Conservation (phyloP, 192 early-diverging fungal species). For the Coemansia erecta region DNA sequence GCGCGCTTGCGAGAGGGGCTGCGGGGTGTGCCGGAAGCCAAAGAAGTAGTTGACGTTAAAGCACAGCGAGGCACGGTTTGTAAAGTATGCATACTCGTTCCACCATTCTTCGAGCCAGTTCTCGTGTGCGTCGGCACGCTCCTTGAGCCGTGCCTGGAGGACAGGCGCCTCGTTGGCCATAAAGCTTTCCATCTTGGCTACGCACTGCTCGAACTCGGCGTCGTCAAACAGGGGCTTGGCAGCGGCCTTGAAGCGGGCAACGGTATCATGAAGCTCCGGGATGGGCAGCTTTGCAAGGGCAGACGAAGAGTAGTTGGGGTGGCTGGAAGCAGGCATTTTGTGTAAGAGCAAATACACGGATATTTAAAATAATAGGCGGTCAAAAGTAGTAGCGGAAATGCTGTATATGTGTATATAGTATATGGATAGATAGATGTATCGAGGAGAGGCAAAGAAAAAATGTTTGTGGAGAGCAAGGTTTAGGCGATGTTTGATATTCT, state of each 20-base stretch:
- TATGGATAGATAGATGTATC: not conserved
- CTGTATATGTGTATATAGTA: too few relatives aligned
- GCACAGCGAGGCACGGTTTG: constrained; percentile 51
- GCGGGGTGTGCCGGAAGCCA: constrained; percentile 49
- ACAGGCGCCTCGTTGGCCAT: constrained; percentile 42
- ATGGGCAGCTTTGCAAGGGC: constrained; percentile 54
- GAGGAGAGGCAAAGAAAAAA: not conserved
- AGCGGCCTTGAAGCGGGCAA: constrained; percentile 49
- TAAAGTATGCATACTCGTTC: constrained; percentile 56
- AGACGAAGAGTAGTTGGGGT: constrained; percentile 6
- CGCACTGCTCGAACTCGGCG: constrained; percentile 53
- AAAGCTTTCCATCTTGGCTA: constrained; percentile 53
- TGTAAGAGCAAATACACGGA: too few relatives aligned
- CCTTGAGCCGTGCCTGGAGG: constrained; percentile 51
- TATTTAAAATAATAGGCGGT: too few relatives aligned
- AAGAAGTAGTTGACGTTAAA: constrained; percentile 55
- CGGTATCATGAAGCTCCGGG: constrained; percentile 58
- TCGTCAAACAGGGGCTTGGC: constrained; percentile 51
- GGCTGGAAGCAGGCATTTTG: constrained; percentile 16
- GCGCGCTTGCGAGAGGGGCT: constrained; percentile 32
- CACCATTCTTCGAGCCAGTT: constrained; percentile 57
- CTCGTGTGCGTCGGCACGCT: constrained; percentile 31
- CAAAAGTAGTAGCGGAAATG: too few relatives aligned
- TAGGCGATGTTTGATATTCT: not conserved
- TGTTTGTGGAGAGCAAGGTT: not conserved